Evolutionary conservation across 306 rosid species (phyloP).

Genomic region (Astragalus membranaceus): DNA sequence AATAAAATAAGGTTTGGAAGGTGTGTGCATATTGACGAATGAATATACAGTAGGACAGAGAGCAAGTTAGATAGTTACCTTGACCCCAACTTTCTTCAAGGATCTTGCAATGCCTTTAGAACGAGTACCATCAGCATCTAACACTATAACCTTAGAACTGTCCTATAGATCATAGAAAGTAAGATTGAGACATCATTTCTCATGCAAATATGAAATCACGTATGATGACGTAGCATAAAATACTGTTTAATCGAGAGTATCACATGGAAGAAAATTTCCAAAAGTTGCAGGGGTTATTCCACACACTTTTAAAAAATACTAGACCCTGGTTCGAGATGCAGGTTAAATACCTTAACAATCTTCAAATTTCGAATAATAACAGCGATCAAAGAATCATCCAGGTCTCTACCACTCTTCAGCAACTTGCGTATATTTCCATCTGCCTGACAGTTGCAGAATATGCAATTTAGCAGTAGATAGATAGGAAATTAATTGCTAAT

Average conservation of each 20-base stretch:
- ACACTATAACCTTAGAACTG: slow-evolving; percentile 83
- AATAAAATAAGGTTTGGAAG: slow-evolving; percentile 54
- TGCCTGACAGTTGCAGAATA: slow-evolving; percentile 38
- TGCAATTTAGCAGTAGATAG: not conserved
- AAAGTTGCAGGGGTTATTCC: not conserved
- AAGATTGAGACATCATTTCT: slow-evolving; percentile 39
- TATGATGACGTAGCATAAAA: not conserved
- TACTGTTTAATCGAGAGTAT: not conserved
- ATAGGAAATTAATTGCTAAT: not conserved
- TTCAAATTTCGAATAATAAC: slow-evolving; percentile 73
- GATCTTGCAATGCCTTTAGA: slow-evolving; percentile 88
- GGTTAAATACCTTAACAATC: slow-evolving; percentile 61
- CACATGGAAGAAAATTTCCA: slow-evolving; percentile 3
- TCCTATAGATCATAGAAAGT: slow-evolving; percentile 69
- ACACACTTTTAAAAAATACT: not conserved
- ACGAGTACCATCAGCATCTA: slow-evolving; percentile 82
- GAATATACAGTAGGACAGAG: not conserved
- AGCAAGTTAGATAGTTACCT: slow-evolving; percentile 33
- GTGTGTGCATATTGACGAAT: not conserved
- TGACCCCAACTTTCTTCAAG: slow-evolving; percentile 74
- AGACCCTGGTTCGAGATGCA: slow-evolving; percentile 9
- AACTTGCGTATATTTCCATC: slow-evolving; percentile 51
- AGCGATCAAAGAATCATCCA: slow-evolving; percentile 66
- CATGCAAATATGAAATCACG: slow-evolving; percentile 25
- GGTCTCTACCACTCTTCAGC: slow-evolving; percentile 63